Base-by-base conservation (phyloP, 305 asterid species). In the Caryopteris hybrid region DNA sequence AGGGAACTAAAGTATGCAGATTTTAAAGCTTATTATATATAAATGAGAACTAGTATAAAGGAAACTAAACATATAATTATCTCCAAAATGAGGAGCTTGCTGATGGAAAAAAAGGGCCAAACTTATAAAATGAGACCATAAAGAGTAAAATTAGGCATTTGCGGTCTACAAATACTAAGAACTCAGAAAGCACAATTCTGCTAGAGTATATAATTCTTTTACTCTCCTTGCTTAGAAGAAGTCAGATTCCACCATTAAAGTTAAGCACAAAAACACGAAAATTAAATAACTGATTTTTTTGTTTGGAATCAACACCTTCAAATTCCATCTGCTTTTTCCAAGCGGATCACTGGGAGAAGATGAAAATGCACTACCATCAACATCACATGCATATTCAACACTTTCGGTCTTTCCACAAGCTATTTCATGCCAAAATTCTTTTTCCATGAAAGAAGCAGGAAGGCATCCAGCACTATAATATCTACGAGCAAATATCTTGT, bases 321-420 rank as follows among this genome's bases (percentile, higher is more conserved):
- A 80, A 87, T 92, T 90, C 98, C 97, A 92, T 87, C 87, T 84
- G 88, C 96, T 90, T 78, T 74, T 85, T 74, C 92, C 97, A 67
- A 92, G 94, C 42, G 81, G 88, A 75, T 92, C 97, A 70, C 64
- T 73, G 59, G 91, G 79, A 80, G 92, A 90, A 69, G 92, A 86
- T 74, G 97, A 88, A 81, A 92, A 92, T 14, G 98, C 97, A 83
- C 96, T 90, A 76, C 98, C 98, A 85, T 92, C 98, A 74, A 92
- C 96, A 85, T 92, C 98, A 68, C 97, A 92, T 60, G 96, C 98
- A 81, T 92, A 92, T 86, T 92, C 98, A 76, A 92, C 98, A 81
- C 96, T 88, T 76, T 92, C 98, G 51, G 94, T 88, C 83, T 84
- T 90, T 74, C 98, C 97, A 77, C 86, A 81, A 73, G 94, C 91